phyloP scores from a whole-genome alignment of 495 filamentous ascomycete genomes.

The Astrothelium macrocarpum region DNA sequence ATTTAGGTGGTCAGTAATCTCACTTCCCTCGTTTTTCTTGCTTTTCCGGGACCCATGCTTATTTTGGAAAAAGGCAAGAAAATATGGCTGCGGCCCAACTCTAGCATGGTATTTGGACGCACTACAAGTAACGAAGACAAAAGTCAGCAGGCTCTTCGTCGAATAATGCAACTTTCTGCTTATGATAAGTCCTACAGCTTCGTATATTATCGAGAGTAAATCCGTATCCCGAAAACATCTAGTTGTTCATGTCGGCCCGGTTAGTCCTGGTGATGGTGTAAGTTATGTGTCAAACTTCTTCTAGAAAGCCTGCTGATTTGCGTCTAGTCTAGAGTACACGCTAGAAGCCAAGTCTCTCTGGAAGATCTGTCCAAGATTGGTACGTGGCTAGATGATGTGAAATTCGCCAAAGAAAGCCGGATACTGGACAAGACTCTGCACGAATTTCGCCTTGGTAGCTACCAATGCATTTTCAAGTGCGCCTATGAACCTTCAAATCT shows the following conservation, averaged over 20 bases:
- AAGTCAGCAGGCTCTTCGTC: conserved; percentile 6
- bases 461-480: conserved; percentile 45
- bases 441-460: conserved; percentile 56
- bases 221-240: conserved; percentile 86
- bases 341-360: conserved; percentile 54
- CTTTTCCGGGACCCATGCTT: too few species aligned
- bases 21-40: not conserved
- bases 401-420: conserved; percentile 45
- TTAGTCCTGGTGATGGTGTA: conserved; percentile 64
- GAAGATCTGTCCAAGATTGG: conserved; percentile 61
- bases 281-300: conserved; percentile 13
- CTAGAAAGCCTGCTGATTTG: not conserved
- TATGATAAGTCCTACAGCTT: conserved; percentile 30
- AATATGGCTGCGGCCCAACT: conserved; percentile 31
- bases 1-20: not conserved
- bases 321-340: conserved; percentile 46
- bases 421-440: conserved; percentile 49
- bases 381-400: conserved; percentile 63
- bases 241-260: conserved; percentile 58
- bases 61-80: conserved; percentile 21
- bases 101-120: conserved; percentile 29
- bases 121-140: conserved; percentile 18
- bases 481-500: not conserved
- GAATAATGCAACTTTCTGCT: not conserved
- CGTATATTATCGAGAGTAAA: conserved; percentile 53